Base-by-base conservation (phyloP, 2,329 filamentous ascomycete genomes). In the Paramyrothecium roridum region DNA sequence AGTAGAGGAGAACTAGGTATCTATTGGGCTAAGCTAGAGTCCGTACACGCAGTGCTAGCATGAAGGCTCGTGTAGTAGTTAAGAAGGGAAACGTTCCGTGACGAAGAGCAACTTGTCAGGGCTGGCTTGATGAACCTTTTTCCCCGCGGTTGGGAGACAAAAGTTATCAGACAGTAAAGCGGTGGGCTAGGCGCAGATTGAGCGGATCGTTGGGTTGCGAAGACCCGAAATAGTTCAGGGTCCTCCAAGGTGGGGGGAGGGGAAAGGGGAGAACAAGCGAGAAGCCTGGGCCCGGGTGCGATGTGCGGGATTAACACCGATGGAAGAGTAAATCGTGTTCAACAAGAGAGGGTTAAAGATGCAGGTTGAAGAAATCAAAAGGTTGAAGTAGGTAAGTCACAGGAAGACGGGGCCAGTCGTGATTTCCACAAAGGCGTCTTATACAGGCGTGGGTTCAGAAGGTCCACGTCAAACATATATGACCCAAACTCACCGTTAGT, bases 301-400 rank as follows among this genome's bases (percentile, higher is more conserved):
- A 50, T 3, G n/a, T 51, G 49, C 26, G 49, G 49, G 26, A 51
- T 51, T 51, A 51, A 51, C 26, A 22, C 19, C 19, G 46, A 23
- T 48, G 22, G 22, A 21, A 13, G 46, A 20, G 16, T 6, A 13
- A 21, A 13, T 48, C 8, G 46, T 16, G 17, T 8, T 23, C 16
- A 23, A 48, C 21, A 6, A 22, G 20, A 48, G 46, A 6, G 7
- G 37, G 12, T 43, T 6, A 13, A 19, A 19, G 37, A 43, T 16
- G 13, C 37, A 16, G 16, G 37, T 17, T 43, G 37, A 10, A 10
- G 26, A 30, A 30, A 30, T 10, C 26, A 30, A 30, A 30, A 30
- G 26, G 26, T 30, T 30, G 26, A 30, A 30, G 10, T 30, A 30
- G 26, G 26, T 30, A n/a, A n/a, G n/a, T n/a, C n/a, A 30, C 26